Percentiles rank a stretch among this genome's conserved stretches.
Conservation (phyloP, 192 early-diverging fungal species). For the Fimicolochytrium jonesii region DNA sequence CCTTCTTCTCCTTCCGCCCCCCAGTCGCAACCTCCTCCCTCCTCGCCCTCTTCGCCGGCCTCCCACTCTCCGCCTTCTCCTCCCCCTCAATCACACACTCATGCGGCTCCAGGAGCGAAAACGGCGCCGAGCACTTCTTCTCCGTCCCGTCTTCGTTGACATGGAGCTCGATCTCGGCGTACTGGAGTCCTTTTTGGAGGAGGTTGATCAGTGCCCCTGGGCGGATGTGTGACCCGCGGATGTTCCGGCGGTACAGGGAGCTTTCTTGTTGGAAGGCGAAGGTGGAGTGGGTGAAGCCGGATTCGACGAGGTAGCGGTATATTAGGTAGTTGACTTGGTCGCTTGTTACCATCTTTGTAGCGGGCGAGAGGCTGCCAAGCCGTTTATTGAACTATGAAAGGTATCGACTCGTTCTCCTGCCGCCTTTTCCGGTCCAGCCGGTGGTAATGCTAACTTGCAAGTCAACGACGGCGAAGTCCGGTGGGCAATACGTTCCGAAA, state of each 20-base stretch:
- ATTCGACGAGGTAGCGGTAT: slow-evolving; percentile 82
- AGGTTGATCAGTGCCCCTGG: slow-evolving; percentile 81
- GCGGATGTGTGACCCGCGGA: slow-evolving; percentile 50
- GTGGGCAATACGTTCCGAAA: no score
- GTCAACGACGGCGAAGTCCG: no score
- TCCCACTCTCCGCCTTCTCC: slow-evolving; percentile 12
- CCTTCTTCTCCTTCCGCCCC: background rate
- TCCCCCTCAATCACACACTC: slow-evolving; percentile 46
- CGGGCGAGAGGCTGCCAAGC: no score
- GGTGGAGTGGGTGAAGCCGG: slow-evolving; percentile 80
- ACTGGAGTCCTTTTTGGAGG: slow-evolving; percentile 89
- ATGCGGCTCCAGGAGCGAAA: slow-evolving; percentile 63
- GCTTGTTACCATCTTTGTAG: no score
- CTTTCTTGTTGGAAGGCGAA: slow-evolving; percentile 87
- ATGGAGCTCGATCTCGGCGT: slow-evolving; percentile 86
- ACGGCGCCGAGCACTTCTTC: slow-evolving; percentile 65
- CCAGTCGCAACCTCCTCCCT: background rate
- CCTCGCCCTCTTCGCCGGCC: slow-evolving; percentile 4
- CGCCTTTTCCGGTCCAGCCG: no score
- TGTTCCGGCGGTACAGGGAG: slow-evolving; percentile 56
- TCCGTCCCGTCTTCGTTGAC: slow-evolving; percentile 80
- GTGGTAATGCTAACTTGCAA: no score
- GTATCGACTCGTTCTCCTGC: no score
- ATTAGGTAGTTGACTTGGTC: slow-evolving; percentile 88
- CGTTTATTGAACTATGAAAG: no score